Base-by-base conservation (phyloP, 345 rosid genomes). In the Pugionium cornutum region DNA sequence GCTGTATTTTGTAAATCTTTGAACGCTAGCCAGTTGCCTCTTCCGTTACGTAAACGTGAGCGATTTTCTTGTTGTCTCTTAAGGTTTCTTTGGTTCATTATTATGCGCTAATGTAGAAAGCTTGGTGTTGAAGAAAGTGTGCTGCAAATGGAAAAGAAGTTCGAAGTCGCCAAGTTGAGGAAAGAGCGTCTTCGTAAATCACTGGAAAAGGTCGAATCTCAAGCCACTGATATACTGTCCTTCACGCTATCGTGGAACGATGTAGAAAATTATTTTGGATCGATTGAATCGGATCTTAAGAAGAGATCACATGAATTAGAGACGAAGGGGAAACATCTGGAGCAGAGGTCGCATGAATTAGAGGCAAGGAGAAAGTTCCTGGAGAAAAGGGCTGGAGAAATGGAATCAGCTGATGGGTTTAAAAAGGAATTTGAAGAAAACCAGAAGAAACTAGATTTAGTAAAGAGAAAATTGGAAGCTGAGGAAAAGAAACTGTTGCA, bases 111-210 rank as follows among this genome's bases (percentile, higher is more conserved):
- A 56, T 39, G 63, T 30, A 9, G 47, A 57, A 57, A 57, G 34
- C 47, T 57, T 27, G 49, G 35, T 42, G 64, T 11, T 18, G n/a
- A 59, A 59, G 64, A 59, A 59, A 59, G 35, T 30, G 30, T 42
- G 40, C 1, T 26, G 8, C 7, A 42, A 59, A 59, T 43, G 64
- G 7, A 8, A 58, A 28, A 6, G n/a, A 2, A 4, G 40, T 59
- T 59, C 2, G 27, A 3, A 43, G 25, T n/a, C 11, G 31, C 40
- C 2, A 11, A 59, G 64, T 30, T 31, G 64, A 59, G 11, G 64
- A 59, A 44, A 59, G 30, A 42, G 30, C 64, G 29, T 59, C 39
- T 59, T 44, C 40, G 50, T 44, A 6, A 30, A 32, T n/a, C 64
- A 43, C 7, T 59, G 2, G 4, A 30, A 31, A 43, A 43, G 52